Evolutionary conservation across 495 filamentous ascomycete genomes (phyloP).

Genomic region (Penicillium cataractarum): DNA sequence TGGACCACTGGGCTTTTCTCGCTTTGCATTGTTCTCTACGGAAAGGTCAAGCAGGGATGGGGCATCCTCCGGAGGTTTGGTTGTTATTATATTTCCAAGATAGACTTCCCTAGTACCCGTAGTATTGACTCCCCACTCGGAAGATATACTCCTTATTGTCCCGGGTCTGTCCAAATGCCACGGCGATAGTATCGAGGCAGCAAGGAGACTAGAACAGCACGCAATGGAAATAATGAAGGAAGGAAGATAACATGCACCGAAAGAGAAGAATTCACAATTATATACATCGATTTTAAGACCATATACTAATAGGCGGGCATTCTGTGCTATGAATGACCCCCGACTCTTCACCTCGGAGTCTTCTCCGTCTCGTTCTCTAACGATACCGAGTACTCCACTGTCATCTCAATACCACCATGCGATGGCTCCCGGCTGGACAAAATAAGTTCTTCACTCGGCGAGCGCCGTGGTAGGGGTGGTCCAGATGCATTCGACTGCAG

Average conservation of each 20-base stretch:
- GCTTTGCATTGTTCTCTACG: not conserved
- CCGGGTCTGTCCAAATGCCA: not conserved
- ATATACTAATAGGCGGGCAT: not conserved
- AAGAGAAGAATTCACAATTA: not conserved
- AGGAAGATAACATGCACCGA: not conserved
- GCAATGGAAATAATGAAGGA: not conserved
- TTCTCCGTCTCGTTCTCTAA: conserved; percentile 29
- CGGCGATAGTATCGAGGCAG: not conserved
- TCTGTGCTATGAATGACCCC: not conserved
- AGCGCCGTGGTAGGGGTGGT: conserved; percentile 27
- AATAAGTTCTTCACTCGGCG: conserved; percentile 52
- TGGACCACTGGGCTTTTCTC: too few relatives aligned
- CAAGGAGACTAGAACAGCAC: not conserved
- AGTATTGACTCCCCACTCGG: too few relatives aligned
- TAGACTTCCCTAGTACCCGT: not conserved
- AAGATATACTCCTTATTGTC: not conserved
- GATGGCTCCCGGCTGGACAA: conserved; percentile 30
- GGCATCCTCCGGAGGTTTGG: not conserved
- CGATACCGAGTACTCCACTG: conserved; percentile 48
- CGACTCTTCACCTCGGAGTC: not conserved
- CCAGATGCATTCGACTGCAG: conserved; percentile 34
- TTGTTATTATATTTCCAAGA: not conserved
- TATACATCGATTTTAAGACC: not conserved
- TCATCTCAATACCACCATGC: conserved; percentile 47
- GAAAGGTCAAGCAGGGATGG: not conserved